Evolutionary conservation across 2,329 filamentous ascomycete species (phyloP).

Genomic region (Verticillium nubilum): DNA sequence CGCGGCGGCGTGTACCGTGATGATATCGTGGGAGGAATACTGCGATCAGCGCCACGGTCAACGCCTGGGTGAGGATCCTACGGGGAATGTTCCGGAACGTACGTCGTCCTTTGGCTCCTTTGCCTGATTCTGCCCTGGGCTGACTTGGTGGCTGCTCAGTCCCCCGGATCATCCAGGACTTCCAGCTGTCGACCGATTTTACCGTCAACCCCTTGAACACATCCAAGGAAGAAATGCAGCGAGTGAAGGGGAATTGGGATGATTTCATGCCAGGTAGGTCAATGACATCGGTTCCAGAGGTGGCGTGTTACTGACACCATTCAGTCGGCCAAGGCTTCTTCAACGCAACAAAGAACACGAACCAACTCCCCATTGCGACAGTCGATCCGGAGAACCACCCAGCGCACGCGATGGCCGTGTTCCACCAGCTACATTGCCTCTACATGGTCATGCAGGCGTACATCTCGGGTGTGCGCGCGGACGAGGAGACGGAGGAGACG

Average conservation of each 20-base stretch:
- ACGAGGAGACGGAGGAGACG: slow-evolving; percentile 14
- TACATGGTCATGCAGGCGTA: slow-evolving; percentile 30
- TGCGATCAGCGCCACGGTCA: background rate
- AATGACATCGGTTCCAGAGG: no score
- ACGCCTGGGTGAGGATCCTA: background rate
- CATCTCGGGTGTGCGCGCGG: slow-evolving; percentile 1
- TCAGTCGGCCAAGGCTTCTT: background rate
- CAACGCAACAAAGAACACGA: background rate
- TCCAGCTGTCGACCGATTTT: background rate
- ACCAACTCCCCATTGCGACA: background rate
- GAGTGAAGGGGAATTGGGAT: background rate
- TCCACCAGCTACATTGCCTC: slow-evolving; percentile 37
- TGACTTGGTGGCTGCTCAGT: background rate
- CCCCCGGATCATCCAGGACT: background rate
- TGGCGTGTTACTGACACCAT: background rate
- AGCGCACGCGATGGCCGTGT: background rate
- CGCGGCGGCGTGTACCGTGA: background rate
- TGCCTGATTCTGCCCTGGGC: background rate
- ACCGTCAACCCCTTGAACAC: background rate
- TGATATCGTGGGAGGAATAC: background rate
- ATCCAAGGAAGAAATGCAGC: background rate
- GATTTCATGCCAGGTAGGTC: background rate
- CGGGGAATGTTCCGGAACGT: background rate
- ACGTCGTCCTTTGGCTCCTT: background rate
- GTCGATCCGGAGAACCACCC: background rate